Evolutionary conservation across 2,329 filamentous ascomycete species (phyloP).

Genomic region (Fusarium sp.): DNA sequence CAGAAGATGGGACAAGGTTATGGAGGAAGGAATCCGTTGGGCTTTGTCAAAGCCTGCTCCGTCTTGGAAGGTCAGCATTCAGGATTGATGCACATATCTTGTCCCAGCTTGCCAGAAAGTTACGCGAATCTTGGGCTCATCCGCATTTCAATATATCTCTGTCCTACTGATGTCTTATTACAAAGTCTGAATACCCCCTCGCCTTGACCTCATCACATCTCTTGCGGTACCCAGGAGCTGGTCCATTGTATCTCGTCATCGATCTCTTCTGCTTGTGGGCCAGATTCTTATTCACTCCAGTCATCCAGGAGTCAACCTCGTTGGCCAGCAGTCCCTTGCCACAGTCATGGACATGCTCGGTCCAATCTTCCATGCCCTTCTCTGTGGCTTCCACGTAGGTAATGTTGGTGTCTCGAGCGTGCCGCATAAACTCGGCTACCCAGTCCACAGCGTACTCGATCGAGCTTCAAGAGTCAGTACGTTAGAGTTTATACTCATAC

Average conservation of each 20-base stretch:
- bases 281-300: constrained; percentile 64
- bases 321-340: constrained; percentile 55
- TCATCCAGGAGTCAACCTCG: constrained; percentile 63
- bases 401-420: constrained; percentile 47
- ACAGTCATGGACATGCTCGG: constrained; percentile 60
- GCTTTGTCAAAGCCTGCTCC: constrained; percentile 48
- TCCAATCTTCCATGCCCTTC: constrained; percentile 56
- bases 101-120: background rate
- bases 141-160: background rate
- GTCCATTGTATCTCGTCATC: constrained; percentile 60
- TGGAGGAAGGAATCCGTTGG: background rate
- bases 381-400: constrained; percentile 54
- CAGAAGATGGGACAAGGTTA: background rate
- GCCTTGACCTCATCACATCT: constrained; percentile 49
- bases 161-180: constrained; percentile 3
- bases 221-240: constrained; percentile 56
- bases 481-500: background rate
- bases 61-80: constrained; percentile 19
- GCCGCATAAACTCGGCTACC: constrained; percentile 50
- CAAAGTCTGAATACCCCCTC: constrained; percentile 36
- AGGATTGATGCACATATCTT: background rate
- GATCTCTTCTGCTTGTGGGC: constrained; percentile 57
- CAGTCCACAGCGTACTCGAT: constrained; percentile 57
- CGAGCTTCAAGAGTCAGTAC: background rate
- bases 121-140: background rate